phyloP scores from a whole-genome alignment of 805 yeast genomes.

The Wickerhamomyces queroliae region DNA sequence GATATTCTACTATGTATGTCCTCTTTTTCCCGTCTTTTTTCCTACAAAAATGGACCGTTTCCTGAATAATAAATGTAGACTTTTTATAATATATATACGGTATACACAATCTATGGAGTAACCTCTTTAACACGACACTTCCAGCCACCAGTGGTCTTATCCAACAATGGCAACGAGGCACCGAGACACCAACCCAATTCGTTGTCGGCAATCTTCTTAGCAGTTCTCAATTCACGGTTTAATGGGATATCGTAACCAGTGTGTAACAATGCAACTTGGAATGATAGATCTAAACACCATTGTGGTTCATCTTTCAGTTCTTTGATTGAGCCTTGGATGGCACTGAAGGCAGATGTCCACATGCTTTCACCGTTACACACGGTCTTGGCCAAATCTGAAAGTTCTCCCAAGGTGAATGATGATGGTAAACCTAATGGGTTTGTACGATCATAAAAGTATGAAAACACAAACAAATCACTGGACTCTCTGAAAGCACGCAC shows the following conservation, averaged over 20 bases:
- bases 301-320: constrained; percentile 75
- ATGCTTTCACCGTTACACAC: constrained; percentile 81
- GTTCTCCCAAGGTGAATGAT: constrained; percentile 79
- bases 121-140: constrained; percentile 37
- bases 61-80: neutral
- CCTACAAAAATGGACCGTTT: no score
- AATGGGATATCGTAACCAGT: constrained; percentile 97
- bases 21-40: no score
- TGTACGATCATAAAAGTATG: constrained; percentile 93
- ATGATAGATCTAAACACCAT: constrained; percentile 91
- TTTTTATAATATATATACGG: neutral
- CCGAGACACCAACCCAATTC: constrained; percentile 99
- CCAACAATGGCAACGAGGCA: constrained; percentile 88
- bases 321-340: constrained; percentile 61
- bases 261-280: constrained; percentile 84
- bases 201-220: constrained; percentile 79
- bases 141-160: constrained; percentile 53
- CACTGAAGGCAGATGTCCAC: constrained; percentile 64
- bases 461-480: constrained; percentile 83
- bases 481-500: constrained; percentile 64
- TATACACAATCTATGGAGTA: constrained; percentile 1
- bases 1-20: no score
- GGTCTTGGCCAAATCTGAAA: constrained; percentile 70
- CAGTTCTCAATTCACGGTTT: constrained; percentile 84
- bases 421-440: constrained; percentile 93